Evolutionary conservation across 805 yeast genomes (phyloP), one percentile per base, ranked within the genome.

Genomic region (Hanseniaspora vineae): DNA sequence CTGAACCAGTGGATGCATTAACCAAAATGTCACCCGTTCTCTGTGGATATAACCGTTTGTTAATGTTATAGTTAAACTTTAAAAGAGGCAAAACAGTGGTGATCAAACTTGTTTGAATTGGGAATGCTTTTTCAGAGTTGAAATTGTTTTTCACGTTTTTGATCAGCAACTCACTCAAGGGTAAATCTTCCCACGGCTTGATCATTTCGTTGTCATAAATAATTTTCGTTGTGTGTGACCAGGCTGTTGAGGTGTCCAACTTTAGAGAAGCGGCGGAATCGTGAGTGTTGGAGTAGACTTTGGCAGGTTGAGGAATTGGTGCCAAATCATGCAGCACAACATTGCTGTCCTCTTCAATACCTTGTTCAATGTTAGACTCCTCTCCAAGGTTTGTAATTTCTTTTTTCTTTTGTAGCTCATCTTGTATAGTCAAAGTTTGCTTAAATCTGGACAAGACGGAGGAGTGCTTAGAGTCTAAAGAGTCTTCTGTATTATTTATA

Each of bases 1-100:
- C 98, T 0, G 95, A 84, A 42, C 98, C 98, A 0, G 98, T 90
- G 11, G 94, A 77, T 1, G 98, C 95, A 64, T 90, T 89, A 6
- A 90, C 95, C 42, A 90, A 68, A 17, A 88, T 63, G 64, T 92
- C 95, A 20, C 90, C 90, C 49, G 70, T 68, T 40, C 75, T 69
- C 47, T 71, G 77, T 1, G 85, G 81, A 40, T 69, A 64, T 23
- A 68, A 50, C 47, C 56, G 65, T 49, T 61, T 67, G 11, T 62
- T 60, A 10, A 55, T 50, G 10, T 48, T 46, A 19, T 53, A 45
- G 2, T 63, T 51, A 29, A 53, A 54, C 42, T 57, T 58, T 19
- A 64, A 44, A 18, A 47, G 46, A 18, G 64, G 62, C 42, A 64
- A 46, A 13, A 60, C 42, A 9, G 54, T 54, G 42, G 59, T 60